A percentile compares a stretch with the other conserved stretches of the same genome.
Evolutionary conservation across 2,329 filamentous ascomycete species (phyloP).

Genomic region (Talaromyces sp.): DNA sequence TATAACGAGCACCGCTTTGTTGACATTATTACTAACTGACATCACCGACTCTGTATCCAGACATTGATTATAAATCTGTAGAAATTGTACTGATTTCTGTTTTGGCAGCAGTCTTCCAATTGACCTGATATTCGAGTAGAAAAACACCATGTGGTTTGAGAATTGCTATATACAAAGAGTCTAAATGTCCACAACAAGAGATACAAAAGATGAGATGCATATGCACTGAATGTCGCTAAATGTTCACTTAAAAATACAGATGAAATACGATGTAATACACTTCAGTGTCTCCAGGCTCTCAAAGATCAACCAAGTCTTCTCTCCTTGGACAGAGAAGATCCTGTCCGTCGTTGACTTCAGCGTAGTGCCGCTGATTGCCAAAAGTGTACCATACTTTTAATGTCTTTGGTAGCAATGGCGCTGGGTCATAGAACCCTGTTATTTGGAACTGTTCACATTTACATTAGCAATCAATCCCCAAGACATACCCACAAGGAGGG

Average conservation of each 20-base stretch:
- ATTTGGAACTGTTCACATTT: conserved; percentile 31
- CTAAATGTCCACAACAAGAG: background rate
- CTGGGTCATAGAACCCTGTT: conserved; percentile 40
- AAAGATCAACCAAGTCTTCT: conserved; percentile 19
- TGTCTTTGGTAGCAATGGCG: conserved; percentile 35
- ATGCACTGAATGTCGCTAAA: background rate
- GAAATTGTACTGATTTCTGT: background rate
- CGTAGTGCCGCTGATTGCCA: conserved; percentile 31
- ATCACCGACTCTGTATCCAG: background rate
- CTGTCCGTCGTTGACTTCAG: conserved; percentile 33
- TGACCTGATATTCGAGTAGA: background rate
- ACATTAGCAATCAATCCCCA: conserved; percentile 16
- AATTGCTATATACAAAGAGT: background rate
- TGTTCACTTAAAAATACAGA: background rate
- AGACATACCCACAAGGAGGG: background rate
- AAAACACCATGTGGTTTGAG: background rate
- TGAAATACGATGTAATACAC: background rate
- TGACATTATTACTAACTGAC: background rate
- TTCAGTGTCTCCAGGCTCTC: background rate
- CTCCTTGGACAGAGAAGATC: conserved; percentile 35
- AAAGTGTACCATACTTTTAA: conserved; percentile 40
- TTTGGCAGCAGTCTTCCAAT: background rate
- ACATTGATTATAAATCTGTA: background rate
- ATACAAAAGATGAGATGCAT: background rate
- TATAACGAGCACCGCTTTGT: background rate